Conservation (phyloP, 148 eudicot genomes). For the Vaccinium corymbosum region DNA sequence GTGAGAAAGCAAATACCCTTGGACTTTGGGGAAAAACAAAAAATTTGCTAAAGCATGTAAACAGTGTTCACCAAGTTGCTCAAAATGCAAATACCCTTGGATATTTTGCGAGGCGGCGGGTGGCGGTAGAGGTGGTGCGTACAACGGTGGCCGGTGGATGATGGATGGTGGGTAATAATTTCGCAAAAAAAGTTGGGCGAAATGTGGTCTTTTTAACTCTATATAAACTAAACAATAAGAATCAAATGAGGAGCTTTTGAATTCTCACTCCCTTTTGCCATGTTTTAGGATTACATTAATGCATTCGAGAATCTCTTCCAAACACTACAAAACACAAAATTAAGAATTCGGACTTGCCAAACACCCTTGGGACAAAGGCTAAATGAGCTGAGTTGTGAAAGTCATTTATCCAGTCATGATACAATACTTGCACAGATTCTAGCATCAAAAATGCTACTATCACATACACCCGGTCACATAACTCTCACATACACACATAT, state of each 20-base stretch:
- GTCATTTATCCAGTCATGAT: background rate
- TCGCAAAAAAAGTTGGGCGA: no score
- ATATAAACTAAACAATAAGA: background rate
- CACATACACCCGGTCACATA: no score
- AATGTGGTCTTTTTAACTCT: background rate
- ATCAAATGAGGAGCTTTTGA: background rate
- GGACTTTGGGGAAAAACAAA: background rate
- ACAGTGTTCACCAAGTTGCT: background rate
- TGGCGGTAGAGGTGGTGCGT: no score
- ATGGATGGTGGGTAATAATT: no score
- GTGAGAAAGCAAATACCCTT: conserved; percentile 10
- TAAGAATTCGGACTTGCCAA: background rate
- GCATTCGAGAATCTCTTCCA: background rate
- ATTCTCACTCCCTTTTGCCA: background rate
- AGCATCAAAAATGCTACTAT: background rate
- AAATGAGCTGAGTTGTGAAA: background rate
- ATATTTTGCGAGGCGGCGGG: background rate
- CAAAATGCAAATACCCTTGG: background rate
- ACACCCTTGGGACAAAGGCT: background rate
- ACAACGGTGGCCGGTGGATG: no score
- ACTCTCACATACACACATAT: no score
- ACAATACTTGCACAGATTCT: background rate
- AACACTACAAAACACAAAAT: background rate
- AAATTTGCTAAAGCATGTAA: background rate
- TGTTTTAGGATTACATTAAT: no score